A percentile compares a stretch with the other conserved stretches of the same genome.
Conservation (phyloP, 345 rosid species). For the Sonneratia caseolaris region DNA sequence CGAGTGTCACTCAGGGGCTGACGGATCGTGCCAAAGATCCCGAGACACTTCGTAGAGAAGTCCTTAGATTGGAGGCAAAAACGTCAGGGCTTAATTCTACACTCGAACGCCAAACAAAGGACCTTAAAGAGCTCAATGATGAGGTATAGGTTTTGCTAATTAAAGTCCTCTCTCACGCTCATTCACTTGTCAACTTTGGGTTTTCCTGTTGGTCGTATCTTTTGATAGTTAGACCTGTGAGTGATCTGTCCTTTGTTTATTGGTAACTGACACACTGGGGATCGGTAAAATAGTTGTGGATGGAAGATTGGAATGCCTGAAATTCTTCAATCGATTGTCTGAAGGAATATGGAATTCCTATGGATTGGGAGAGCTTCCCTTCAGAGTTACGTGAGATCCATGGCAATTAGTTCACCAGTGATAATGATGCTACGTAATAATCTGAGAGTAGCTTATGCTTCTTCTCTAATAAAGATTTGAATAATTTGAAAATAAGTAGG, state of each 20-base stretch:
- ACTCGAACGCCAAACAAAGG: conserved; percentile 42
- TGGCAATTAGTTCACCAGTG: neutral
- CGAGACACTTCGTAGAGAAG: conserved; percentile 39
- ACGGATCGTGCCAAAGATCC: conserved; percentile 38
- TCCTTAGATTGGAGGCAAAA: conserved; percentile 52
- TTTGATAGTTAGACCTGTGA: neutral
- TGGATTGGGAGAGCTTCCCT: neutral
- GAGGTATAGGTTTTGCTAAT: conserved; percentile 31
- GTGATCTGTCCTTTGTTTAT: neutral
- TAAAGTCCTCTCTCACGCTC: neutral
- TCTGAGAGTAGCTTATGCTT: neutral
- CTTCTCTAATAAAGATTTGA: neutral
- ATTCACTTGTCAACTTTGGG: neutral
- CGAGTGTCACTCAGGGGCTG: conserved; percentile 19
- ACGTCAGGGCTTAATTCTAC: conserved; percentile 34
- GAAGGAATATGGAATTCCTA: neutral
- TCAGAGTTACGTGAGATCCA: neutral
- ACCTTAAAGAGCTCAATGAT: conserved; percentile 33
- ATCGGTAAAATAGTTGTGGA: neutral
- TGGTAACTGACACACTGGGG: neutral
- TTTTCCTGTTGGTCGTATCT: neutral
- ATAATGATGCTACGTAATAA: neutral
- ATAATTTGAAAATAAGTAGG: neutral
- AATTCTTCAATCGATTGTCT: neutral
- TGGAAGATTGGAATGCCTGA: neutral